phyloP scores from a whole-genome alignment of 306 rosid species.

The Argentina anserina region DNA sequence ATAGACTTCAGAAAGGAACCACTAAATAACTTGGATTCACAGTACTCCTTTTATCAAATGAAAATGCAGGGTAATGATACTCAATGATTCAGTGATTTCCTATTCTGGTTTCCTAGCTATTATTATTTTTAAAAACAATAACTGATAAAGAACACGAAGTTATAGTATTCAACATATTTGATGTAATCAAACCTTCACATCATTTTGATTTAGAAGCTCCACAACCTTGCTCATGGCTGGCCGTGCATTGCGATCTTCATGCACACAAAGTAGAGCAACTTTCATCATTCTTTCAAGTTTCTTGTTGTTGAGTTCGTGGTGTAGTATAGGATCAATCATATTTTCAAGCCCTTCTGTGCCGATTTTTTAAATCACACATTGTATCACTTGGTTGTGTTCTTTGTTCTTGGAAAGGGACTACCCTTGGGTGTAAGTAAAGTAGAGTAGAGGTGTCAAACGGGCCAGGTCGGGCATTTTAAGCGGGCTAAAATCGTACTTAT shows the following conservation, averaged over 20 bases:
- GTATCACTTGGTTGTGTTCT: conserved; percentile 19
- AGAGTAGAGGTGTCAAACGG: no score
- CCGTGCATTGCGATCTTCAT: conserved; percentile 36
- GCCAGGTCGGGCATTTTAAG: no score
- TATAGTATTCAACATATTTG: not conserved
- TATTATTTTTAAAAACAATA: no score
- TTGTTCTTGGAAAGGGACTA: not conserved
- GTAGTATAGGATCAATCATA: conserved; percentile 30
- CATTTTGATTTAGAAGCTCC: conserved; percentile 33
- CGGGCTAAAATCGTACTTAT: no score
- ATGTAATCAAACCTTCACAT: conserved; percentile 10
- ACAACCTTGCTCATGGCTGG: conserved; percentile 42
- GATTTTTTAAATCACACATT: conserved; percentile 24
- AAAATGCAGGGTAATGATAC: not conserved
- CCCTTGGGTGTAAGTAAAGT: not conserved
- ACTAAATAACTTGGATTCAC: not conserved
- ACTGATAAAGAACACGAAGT: no score
- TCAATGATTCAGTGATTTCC: not conserved
- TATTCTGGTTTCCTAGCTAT: no score
- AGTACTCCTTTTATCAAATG: not conserved
- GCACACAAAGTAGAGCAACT: conserved; percentile 29
- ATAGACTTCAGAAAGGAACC: not conserved
- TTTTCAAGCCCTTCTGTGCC: conserved; percentile 21
- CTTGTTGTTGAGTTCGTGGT: not conserved
- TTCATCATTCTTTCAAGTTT: conserved; percentile 25